A percentile compares a stretch with the other conserved stretches of the same genome.
These are phyloP conservation scores for Aspergillus conjunctus DNA, from an alignment of 495 filamentous ascomycete genomes.

Conservation along the genomic window DNA sequence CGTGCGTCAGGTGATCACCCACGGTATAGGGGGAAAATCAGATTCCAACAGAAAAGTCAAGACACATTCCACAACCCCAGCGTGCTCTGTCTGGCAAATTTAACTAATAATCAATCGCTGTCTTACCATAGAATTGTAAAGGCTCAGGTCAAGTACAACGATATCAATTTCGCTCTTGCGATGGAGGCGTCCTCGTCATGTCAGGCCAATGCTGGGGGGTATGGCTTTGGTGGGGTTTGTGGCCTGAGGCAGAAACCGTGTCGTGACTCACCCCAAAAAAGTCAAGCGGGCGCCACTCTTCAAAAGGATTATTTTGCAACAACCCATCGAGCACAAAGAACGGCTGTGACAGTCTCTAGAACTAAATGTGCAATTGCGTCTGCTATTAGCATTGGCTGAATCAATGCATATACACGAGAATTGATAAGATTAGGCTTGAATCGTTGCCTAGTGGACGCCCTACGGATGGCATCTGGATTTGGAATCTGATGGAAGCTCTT, in stretches of 20 bases:
- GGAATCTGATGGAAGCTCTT: constrained; percentile 27
- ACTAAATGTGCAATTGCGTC: not conserved
- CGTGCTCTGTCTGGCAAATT: no score
- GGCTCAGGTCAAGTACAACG: no score
- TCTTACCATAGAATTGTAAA: no score
- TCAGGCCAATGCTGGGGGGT: no score
- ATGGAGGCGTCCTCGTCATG: no score
- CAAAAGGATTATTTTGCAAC: not conserved
- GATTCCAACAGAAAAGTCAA: no score
- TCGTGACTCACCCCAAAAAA: constrained; percentile 8
- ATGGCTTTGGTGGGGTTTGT: not conserved
- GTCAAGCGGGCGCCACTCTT: not conserved
- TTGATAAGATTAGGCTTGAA: constrained; percentile 1
- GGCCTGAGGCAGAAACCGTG: constrained; percentile 7
- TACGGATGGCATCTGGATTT: constrained; percentile 21
- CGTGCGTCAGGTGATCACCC: no score
- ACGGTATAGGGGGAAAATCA: no score
- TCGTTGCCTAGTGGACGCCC: constrained; percentile 21
- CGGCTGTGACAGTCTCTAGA: not conserved
- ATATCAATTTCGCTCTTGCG: no score
- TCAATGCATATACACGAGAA: not conserved
- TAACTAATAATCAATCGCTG: no score
- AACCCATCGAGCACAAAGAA: not conserved
- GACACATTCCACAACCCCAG: no score
- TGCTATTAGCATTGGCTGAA: not conserved